Evolutionary conservation across 208 protist genomes (phyloP).

Genomic region (Phytomonas sp.): DNA sequence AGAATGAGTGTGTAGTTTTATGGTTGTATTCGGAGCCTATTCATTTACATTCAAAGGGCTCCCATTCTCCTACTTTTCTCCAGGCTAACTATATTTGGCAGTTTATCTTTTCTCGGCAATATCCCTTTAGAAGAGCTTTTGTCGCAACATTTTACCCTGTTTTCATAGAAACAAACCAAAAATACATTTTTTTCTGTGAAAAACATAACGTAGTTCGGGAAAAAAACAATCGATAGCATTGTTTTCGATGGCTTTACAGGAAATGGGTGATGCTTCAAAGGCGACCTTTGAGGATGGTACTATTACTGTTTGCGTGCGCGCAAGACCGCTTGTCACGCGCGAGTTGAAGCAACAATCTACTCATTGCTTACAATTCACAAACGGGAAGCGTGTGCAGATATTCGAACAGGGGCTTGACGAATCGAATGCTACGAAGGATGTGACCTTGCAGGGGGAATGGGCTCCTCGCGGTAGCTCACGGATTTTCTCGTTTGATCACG

Average conservation of each 20-base stretch:
- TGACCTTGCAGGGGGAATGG: background rate
- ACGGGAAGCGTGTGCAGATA: background rate
- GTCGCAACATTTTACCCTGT: no score
- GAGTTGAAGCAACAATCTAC: constrained; percentile 23
- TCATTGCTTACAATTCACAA: background rate
- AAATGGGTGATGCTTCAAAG: background rate
- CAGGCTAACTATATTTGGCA: background rate
- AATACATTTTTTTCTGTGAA: background rate
- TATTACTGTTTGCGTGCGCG: constrained; percentile 73
- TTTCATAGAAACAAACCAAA: background rate
- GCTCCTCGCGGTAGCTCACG: constrained; percentile 17
- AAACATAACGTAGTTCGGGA: background rate
- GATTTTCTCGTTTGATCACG: constrained; percentile 74
- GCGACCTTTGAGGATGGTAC: constrained; percentile 43
- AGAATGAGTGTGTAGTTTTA: background rate
- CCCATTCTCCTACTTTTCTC: background rate
- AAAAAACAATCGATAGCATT: background rate
- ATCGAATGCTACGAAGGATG: background rate
- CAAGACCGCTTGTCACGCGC: constrained; percentile 48
- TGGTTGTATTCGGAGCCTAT: background rate
- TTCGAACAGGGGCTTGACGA: background rate
- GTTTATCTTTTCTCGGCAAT: background rate
- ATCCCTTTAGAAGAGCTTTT: background rate
- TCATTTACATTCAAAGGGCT: background rate
- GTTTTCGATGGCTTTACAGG: background rate